Conservation (phyloP, 371 early-diverging fungal genomes). For the Rhizopus microsporus region DNA sequence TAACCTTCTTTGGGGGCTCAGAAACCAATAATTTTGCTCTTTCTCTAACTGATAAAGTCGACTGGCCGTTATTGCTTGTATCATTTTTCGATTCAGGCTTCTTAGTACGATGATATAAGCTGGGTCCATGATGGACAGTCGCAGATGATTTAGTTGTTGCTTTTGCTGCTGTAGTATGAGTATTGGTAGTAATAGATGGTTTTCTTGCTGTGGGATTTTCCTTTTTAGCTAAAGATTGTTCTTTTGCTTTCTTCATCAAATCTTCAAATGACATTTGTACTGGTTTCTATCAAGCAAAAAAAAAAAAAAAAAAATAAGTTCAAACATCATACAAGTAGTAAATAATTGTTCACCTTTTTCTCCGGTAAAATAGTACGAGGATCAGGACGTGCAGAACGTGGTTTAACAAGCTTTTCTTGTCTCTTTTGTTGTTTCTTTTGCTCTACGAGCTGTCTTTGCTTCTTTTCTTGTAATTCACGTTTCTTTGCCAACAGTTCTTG, state of each 20-base stretch:
- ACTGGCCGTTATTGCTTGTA: not conserved
- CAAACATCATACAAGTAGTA: not conserved
- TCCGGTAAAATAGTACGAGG: slow-evolving; percentile 12
- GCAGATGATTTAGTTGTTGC: slow-evolving; percentile 8
- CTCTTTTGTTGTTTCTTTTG: slow-evolving; percentile 21
- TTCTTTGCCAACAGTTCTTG: slow-evolving; percentile 20
- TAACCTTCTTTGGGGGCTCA: slow-evolving; percentile 24
- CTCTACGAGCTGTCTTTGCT: slow-evolving; percentile 16
- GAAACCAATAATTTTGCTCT: slow-evolving; percentile 23
- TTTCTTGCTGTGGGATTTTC: slow-evolving; percentile 8
- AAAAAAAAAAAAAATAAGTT: not conserved
- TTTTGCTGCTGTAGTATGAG: slow-evolving; percentile 1
- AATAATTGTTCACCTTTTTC: slow-evolving; percentile 15
- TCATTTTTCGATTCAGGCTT: slow-evolving; percentile 9
- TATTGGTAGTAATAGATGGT: not conserved
- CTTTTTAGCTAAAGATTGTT: slow-evolving; percentile 21
- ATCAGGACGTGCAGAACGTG: not conserved
- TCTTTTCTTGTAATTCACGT: slow-evolving; percentile 25
- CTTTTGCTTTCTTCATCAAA: slow-evolving; percentile 37
- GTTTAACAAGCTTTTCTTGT: slow-evolving; percentile 10
- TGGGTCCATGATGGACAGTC: slow-evolving; percentile 2
- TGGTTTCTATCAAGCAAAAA: slow-evolving; percentile 22
- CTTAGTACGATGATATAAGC: slow-evolving; percentile 23
- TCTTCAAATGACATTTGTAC: slow-evolving; percentile 42
- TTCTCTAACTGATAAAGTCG: slow-evolving; percentile 20